These are phyloP conservation scores for Euphorbia pulcherrima DNA, from an alignment of 345 rosid species.

Conservation along the genomic window DNA sequence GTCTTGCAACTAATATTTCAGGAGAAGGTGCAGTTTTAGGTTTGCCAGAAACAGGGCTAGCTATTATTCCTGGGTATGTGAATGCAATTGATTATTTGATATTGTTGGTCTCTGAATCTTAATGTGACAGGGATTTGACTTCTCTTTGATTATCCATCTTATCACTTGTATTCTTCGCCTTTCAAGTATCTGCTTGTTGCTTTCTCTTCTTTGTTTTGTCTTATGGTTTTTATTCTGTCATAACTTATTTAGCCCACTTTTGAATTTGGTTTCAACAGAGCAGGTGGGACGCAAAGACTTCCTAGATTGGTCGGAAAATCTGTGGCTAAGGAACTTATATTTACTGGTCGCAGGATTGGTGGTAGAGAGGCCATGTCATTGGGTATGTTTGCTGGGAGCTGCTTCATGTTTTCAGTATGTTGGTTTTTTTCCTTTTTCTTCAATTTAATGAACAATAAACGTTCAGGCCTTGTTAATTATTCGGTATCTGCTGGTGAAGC, in stretches of 20 bases:
- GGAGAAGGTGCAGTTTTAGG: slow-evolving; percentile 77
- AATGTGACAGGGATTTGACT: background rate
- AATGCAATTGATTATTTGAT: too few species aligned
- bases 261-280: slow-evolving; percentile 42
- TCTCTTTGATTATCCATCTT: background rate
- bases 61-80: slow-evolving; percentile 88
- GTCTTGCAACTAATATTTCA: slow-evolving; percentile 21
- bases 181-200: too few species aligned
- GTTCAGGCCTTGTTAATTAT: too few species aligned
- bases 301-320: slow-evolving; percentile 82
- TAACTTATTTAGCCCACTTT: slow-evolving; percentile 2
- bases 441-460: background rate
- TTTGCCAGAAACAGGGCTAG: slow-evolving; percentile 98
- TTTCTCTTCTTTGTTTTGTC: background rate
- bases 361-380: slow-evolving; percentile 64
- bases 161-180: background rate
- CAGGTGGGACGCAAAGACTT: slow-evolving; percentile 91
- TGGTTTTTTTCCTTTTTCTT: background rate
- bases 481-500: slow-evolving; percentile 75
- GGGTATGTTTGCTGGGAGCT: slow-evolving; percentile 42
- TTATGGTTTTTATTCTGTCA: background rate
- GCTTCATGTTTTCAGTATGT: background rate
- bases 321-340: slow-evolving; percentile 70
- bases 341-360: slow-evolving; percentile 65
- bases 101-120: too few species aligned